Base-by-base conservation (phyloP, 352 stramenopile genomes). In the Discostella stelligera region DNA sequence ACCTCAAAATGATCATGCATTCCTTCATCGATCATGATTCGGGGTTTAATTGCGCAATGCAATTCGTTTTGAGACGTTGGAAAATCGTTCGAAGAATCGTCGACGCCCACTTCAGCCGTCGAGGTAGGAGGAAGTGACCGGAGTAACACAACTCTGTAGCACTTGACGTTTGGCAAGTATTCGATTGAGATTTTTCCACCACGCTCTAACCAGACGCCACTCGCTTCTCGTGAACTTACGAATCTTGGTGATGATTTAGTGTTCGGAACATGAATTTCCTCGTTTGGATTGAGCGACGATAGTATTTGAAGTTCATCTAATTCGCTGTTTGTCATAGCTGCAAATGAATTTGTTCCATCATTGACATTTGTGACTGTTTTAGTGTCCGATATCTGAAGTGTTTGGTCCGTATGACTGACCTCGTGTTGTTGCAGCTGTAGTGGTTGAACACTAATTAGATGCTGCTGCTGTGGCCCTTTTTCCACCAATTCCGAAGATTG, bases 161-260 rank as follows among this genome's bases (percentile, higher is more conserved):
- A 74, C 32, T 63, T 63, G 41, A 82, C 52, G 16, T 82, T 77
- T 18, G 74, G 55, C 23, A 82, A 44, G 55, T 74, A 82, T 74
- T 82, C 74, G 25, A 82, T 68, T 0, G 67, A 77, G 61, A 59
- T 44, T 44, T 44, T 44, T 14, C 37, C 37, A 44, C 37, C 37
- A 14, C 13, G 7, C 37, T 44, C 7, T 44, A 44, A 11, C 37
- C 37, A 44, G 7, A 14, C 13, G 37, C 37, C 37, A 44, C 37
- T 44, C 2, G 13, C 37, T 44, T 8, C 13, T 44, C 37, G 37
- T 14, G 11, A 14, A 13, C 13, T 3, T 10, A 44, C 37, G 37
- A 8, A 2, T 32, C 2, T 32, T 44, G 37, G 37, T 44, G 37
- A 14, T 44, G 37, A 14, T 44, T 44, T 14, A 44, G 1, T 44